Evolutionary conservation across 2,329 filamentous ascomycete species (phyloP), one percentile per base, ranked within the genome.

Genomic region (Colletotrichum aenigma): DNA sequence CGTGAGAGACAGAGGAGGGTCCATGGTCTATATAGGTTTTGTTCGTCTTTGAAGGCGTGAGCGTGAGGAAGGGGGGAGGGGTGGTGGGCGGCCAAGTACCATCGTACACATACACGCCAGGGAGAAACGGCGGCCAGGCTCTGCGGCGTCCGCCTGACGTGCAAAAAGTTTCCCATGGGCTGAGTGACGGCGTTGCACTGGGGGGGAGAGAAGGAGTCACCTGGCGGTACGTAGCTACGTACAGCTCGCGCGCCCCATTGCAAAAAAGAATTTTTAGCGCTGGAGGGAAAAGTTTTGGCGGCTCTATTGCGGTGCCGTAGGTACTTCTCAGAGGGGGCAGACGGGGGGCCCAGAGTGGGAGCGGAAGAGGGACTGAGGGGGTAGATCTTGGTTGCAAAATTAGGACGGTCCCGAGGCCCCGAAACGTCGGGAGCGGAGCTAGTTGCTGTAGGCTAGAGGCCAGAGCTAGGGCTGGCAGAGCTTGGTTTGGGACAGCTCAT

Each of bases 111-210:
- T 21, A 21, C 55, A 58, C 21, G 55, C 21, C 55, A 58, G 34
- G 21, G 58, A 48, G 56, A 26, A 26, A 21, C 32, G 58, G 48
- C 48, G 34, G 60, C 71, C 69, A 34, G 69, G 43, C 55, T 67
- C 26, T 32, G 74, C 74, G 58, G 34, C 68, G 70, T 74, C 65
- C 74, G 73, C 65, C 64, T 76, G 74, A 76, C 74, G 36, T 65
- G 74, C 70, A 73, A 69, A 76, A 68, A 70, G 38, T 66, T 64
- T 71, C 55, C 74, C 32, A 74, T 60, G 58, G 28, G 56, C 70
- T 73, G 48, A 60, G 65, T 74, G 70, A 73, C 74, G 74, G 70
- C 70, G 70, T 74, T 76, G 74, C 70, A 69, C 74, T 74, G 58
- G 65, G 43, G 38, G 43, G 18, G 38, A n/a, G 10, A 48, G 43